phyloP scores from a whole-genome alignment of 441 rosid genomes.

The Pelargonium cotyledonis region DNA sequence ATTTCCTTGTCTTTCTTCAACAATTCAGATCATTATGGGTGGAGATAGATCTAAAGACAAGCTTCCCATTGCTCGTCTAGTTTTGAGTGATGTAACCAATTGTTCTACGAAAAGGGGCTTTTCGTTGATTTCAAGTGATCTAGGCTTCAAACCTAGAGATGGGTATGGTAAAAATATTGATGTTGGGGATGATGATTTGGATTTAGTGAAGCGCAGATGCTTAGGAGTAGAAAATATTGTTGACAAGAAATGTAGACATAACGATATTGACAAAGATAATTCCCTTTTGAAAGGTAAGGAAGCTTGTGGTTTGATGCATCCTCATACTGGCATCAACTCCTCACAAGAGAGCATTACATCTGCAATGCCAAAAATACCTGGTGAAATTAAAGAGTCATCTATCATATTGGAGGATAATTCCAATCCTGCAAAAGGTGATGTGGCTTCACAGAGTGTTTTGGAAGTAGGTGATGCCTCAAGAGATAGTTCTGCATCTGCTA shows the following conservation, averaged over 20 bases:
- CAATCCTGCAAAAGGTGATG: conserved; percentile 7
- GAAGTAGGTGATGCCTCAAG: conserved; percentile 28
- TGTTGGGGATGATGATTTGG: conserved; percentile 25
- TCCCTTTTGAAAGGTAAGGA: conserved; percentile 21
- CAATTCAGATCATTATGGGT: conserved; percentile 32
- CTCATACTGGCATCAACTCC: conserved; percentile 10
- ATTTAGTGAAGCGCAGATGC: conserved; percentile 35
- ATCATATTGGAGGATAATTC: conserved; percentile 21
- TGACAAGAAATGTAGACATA: conserved; percentile 33
- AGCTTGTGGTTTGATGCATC: conserved; percentile 20
- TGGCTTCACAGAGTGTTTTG: conserved; percentile 17
- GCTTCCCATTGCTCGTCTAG: conserved; percentile 25
- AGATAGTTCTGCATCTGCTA: conserved; percentile 33
- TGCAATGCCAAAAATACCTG: conserved; percentile 17
- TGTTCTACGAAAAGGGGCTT: conserved; percentile 40
- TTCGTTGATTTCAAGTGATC: conserved; percentile 34
- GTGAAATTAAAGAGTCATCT: conserved; percentile 29
- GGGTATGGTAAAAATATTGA: conserved; percentile 21
- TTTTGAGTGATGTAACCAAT: conserved; percentile 60
- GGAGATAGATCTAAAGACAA: conserved; percentile 38
- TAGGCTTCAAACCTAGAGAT: conserved; percentile 37
- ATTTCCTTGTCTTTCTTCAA: neutral
- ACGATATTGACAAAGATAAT: conserved; percentile 11
- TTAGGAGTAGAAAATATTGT: conserved; percentile 47
- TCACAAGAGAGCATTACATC: conserved; percentile 19